Evolutionary conservation across 2,329 filamentous ascomycete species (phyloP), one percentile per base, ranked within the genome.

Genomic region (Exophiala oligosperma): DNA sequence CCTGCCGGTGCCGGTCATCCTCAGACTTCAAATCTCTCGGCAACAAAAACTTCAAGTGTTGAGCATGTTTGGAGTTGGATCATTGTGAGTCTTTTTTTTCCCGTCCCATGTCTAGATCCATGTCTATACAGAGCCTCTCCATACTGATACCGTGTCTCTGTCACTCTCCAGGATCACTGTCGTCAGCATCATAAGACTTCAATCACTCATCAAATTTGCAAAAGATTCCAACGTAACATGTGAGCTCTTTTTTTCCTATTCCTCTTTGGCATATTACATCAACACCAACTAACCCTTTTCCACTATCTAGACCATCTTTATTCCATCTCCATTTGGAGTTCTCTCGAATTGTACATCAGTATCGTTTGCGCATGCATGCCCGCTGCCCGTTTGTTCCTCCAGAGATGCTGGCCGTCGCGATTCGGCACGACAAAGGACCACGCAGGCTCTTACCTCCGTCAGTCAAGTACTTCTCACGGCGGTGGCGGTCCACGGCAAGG

Each of bases 31-130:
- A 2, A 59, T 82, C 28, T 73, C 76, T 52, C 77, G 73, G 72
- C 77, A 73, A 61, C 81, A 79, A 68, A 83, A 80, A 69, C 41
- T 77, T 17, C 73, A 77, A 14, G 73, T 82, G 2, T 70, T 71
- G 8, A 59, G 80, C 56, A 82, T 83, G 79, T 83, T 83, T 57
- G 71, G 73, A 21, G 73, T 82, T 8, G 80, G 81, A 5, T 67
- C 74, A 41, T 71, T 77, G 73, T 73, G 68, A 65, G 73, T 67
- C n/a, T 35, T 12, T 46, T 44, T 43, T 7, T 11, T 21, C n/a
- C 12, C 8, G 40, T 17, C 40, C 40, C 2, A 43, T 14, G 2
- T 41, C 12, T 5, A 1, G 38, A 41, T 5, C 12, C 40, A 17
- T n/a, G 40, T 43, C 40, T 2, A 43, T 43, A 5, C 4, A 40